phyloP scores from a whole-genome alignment of 1,284 basidiomycete species.

The Austroboletus niveus region DNA sequence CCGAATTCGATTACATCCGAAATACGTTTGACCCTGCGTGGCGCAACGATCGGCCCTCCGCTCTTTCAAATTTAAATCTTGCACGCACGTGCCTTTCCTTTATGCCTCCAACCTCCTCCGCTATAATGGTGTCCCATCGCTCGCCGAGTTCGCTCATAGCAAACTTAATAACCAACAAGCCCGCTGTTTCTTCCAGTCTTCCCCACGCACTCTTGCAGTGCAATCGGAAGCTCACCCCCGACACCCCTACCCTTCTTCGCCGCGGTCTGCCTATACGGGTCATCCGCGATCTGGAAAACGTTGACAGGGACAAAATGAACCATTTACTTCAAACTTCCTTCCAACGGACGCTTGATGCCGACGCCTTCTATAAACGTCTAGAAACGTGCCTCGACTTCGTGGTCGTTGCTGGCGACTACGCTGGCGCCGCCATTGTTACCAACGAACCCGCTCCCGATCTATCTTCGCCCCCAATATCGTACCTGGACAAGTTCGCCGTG shows the following conservation, averaged over 20 bases:
- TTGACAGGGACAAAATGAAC: constrained; percentile 80
- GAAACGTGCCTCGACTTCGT: constrained; percentile 84
- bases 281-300: constrained; percentile 58
- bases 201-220: constrained; percentile 89
- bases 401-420: constrained; percentile 95
- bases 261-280: constrained; percentile 88
- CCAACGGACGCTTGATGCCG: constrained; percentile 68
- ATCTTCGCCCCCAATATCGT: constrained; percentile 63
- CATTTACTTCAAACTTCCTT: constrained; percentile 87
- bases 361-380: constrained; percentile 79
- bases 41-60: constrained; percentile 79
- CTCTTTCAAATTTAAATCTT: constrained; percentile 85
- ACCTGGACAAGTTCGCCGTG: constrained; percentile 99
- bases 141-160: constrained; percentile 94
- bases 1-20: constrained; percentile 86
- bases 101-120: constrained; percentile 93
- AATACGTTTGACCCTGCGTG: constrained; percentile 83
- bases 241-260: constrained; percentile 93
- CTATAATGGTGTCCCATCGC: constrained; percentile 95
- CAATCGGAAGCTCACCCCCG: constrained; percentile 79
- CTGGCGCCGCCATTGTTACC: constrained; percentile 94
- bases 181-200: constrained; percentile 91
- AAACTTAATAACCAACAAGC: constrained; percentile 98
- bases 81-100: constrained; percentile 86
- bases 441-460: constrained; percentile 57